Percentiles rank a stretch among this genome's conserved stretches.
Conservation (phyloP, 306 rosid species). For the Quercus aquifolioides region DNA sequence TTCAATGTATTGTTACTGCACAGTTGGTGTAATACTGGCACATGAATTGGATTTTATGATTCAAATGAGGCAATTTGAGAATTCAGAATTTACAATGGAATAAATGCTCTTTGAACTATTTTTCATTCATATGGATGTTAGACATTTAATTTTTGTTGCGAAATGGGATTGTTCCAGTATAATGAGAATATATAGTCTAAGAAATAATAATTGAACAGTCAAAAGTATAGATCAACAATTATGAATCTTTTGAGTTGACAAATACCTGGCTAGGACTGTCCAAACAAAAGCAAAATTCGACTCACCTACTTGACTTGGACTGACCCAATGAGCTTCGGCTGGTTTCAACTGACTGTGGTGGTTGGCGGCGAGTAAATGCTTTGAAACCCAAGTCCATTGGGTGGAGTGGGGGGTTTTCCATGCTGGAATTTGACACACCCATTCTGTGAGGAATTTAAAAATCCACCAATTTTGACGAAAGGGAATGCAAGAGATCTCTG, state of each 20-base stretch:
- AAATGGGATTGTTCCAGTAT: background rate
- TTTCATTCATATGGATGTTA: background rate
- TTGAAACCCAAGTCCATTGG: too few relatives aligned
- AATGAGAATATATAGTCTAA: background rate
- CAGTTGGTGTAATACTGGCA: background rate
- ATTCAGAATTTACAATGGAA: background rate
- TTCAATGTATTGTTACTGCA: background rate
- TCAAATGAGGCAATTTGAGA: background rate
- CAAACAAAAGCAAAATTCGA: too few relatives aligned
- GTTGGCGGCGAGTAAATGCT: too few relatives aligned
- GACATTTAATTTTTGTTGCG: background rate
- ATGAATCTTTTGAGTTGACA: background rate
- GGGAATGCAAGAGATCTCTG: too few relatives aligned
- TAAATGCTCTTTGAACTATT: background rate
- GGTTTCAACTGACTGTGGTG: too few relatives aligned
- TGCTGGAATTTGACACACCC: too few relatives aligned
- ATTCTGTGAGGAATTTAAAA: too few relatives aligned
- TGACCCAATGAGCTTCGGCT: too few relatives aligned
- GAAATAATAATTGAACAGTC: background rate
- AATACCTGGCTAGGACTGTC: background rate
- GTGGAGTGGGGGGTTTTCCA: too few relatives aligned
- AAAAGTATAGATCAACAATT: background rate
- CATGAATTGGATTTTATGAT: background rate
- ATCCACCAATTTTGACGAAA: too few relatives aligned
- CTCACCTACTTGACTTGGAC: too few relatives aligned